A percentile compares a stretch with the other conserved stretches of the same genome.
Conservation (phyloP, 169 alveolate genomes). For the Cryptosporidium xiaoi region DNA sequence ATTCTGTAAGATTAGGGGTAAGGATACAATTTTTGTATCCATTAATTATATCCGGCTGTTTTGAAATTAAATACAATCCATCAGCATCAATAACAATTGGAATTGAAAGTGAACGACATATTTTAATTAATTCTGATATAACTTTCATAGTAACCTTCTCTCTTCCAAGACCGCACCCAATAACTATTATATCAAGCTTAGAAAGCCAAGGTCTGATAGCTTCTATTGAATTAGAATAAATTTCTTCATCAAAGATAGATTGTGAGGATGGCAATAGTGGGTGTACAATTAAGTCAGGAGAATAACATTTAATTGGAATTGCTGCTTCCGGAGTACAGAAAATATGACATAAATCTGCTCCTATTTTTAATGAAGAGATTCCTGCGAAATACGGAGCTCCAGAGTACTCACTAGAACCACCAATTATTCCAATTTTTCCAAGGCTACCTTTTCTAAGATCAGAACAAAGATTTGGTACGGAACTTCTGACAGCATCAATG, state of each 20-base stretch:
- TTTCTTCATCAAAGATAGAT: slow-evolving; percentile 61
- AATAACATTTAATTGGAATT: slow-evolving; percentile 90
- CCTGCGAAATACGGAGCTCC: slow-evolving; percentile 94
- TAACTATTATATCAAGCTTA: slow-evolving; percentile 83
- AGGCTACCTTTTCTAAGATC: slow-evolving; percentile 59
- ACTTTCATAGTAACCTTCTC: slow-evolving; percentile 77
- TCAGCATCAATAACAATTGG: slow-evolving; percentile 88
- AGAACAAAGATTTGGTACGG: slow-evolving; percentile 36
- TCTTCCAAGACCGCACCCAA: slow-evolving; percentile 94
- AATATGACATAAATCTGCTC: slow-evolving; percentile 91
- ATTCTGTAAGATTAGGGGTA: slow-evolving; percentile 87
- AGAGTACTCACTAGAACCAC: slow-evolving; percentile 91
- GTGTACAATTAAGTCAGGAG: slow-evolving; percentile 93
- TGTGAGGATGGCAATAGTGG: slow-evolving; percentile 78
- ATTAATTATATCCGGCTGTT: slow-evolving; percentile 55
- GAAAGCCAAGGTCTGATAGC: slow-evolving; percentile 78
- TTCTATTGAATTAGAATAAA: slow-evolving; percentile 75
- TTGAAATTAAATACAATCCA: slow-evolving; percentile 81
- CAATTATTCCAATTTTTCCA: slow-evolving; percentile 86
- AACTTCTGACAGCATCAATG: slow-evolving; percentile 39
- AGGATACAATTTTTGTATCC: slow-evolving; percentile 78
- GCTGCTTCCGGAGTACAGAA: slow-evolving; percentile 89
- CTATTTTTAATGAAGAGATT: slow-evolving; percentile 87
- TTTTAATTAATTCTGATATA: slow-evolving; percentile 76
- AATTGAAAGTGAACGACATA: slow-evolving; percentile 76